These are phyloP conservation scores for Pyrenochaeta sp. DNA, from an alignment of 2,329 filamentous ascomycete genomes.

Conservation along the genomic window DNA sequence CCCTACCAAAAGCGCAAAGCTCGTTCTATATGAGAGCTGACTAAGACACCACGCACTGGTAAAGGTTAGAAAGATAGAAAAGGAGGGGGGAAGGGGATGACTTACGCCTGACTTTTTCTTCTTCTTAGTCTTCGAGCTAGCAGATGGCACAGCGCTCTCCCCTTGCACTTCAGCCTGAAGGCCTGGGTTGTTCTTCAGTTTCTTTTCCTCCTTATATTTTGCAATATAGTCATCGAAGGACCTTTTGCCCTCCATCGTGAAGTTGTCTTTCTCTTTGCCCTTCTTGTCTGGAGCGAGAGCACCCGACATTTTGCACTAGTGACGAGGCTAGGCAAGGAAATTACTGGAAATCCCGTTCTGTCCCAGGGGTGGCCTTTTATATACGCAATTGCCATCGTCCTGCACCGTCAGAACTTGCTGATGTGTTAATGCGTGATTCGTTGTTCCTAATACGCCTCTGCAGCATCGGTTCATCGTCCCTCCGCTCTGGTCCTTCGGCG, in stretches of 20 bases:
- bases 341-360: no score
- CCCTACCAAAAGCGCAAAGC: no score
- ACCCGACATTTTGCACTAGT: slow-evolving; percentile 5
- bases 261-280: slow-evolving; percentile 1
- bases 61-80: neutral
- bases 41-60: no score
- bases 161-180: neutral
- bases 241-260: neutral
- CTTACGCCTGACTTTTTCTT: slow-evolving; percentile 7
- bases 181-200: neutral
- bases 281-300: slow-evolving; percentile 6
- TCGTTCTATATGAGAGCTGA: no score
- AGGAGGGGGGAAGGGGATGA: neutral
- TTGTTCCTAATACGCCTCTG: neutral
- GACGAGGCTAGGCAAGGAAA: no score
- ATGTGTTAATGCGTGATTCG: neutral
- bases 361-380: no score
- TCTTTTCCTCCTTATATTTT: neutral
- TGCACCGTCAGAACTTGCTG: neutral
- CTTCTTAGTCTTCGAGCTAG: neutral
- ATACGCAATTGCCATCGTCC: no score
- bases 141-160: neutral
- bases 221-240: slow-evolving; percentile 1
- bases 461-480: neutral
- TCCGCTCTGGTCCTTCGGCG: no score